Evolutionary conservation across 345 rosid genomes (phyloP), one percentile per base, ranked within the genome.

Genomic region (Syzygium aqueum): DNA sequence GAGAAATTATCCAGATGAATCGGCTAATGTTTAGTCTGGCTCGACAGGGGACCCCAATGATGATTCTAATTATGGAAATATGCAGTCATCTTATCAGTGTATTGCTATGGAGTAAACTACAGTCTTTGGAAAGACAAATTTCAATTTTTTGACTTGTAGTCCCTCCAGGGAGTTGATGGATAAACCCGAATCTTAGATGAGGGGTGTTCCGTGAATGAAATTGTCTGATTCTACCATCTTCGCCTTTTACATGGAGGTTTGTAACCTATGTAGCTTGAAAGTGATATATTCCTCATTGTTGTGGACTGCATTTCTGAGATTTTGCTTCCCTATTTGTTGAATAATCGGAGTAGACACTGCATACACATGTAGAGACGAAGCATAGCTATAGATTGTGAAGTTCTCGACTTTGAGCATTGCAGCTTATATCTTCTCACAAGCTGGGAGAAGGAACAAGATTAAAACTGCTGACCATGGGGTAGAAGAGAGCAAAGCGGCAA

Each of bases 351-450:
- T 17, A 33, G 43, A 67, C 25, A 19, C 12, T 67, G 80, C 43
- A 33, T 33, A 33, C 46, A 17, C 80, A 33, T 37, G 23, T 33
- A 33, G 46, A 67, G 19, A 67, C 0, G 13, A 67, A 67, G 46
- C 80, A 67, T 17, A 56, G 50, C 10, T 84, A 43, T 28, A 51
- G 63, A 19, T 84, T 84, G 61, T 51, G 57, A 50, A 43, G n/a
- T 65, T 25, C 51, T 86, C 3, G 49, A 11, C 27, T 7, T 84
- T 53, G 50, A 30, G 28, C 15, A n/a, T 80, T 89, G 91, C 94
- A 96, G 99, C 95, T 77, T 96, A 91, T 54, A 92, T 95, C 87
- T 95, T 95, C 90, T 93, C 92, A 13, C 87, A 84, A 84, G 92
- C 93, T 37, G 92, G 91, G 83, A 91, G 88, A 89, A 96, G 89